Conservation (phyloP, 371 early-diverging fungal species). For the Circinella minor region DNA sequence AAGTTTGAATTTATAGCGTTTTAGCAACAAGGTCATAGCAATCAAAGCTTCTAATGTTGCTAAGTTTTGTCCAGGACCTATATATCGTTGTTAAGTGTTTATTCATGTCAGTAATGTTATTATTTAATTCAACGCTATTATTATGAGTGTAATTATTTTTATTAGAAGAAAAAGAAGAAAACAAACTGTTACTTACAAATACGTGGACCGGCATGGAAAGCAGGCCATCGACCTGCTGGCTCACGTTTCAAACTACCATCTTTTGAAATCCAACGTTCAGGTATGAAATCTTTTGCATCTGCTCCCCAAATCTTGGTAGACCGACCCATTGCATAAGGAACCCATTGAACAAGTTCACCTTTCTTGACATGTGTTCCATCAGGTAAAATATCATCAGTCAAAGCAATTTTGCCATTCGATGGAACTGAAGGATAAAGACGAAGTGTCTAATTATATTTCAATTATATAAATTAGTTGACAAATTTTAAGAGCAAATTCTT, state of each 20-base stretch:
- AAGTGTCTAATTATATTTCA: slow-evolving; percentile 31
- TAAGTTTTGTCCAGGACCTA: slow-evolving; percentile 54
- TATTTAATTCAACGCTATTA: too few species aligned
- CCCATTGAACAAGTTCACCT: slow-evolving; percentile 55
- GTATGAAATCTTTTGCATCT: slow-evolving; percentile 60
- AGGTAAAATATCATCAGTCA: slow-evolving; percentile 71
- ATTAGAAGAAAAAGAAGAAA: background rate
- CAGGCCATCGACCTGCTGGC: slow-evolving; percentile 39
- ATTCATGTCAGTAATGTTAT: background rate
- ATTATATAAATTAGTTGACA: too few species aligned
- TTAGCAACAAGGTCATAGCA: slow-evolving; percentile 46
- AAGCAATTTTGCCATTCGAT: slow-evolving; percentile 61
- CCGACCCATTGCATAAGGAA: slow-evolving; percentile 58
- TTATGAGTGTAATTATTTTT: too few species aligned
- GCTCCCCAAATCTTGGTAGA: slow-evolving; percentile 60
- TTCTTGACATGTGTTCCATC: slow-evolving; percentile 66
- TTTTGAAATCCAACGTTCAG: slow-evolving; percentile 58
- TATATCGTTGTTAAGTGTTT: background rate
- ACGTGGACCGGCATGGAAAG: slow-evolving; percentile 61
- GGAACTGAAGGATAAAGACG: slow-evolving; percentile 79
- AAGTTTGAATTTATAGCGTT: slow-evolving; percentile 48
- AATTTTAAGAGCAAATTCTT: too few species aligned
- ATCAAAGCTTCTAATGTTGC: slow-evolving; percentile 59
- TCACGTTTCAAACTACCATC: slow-evolving; percentile 33
- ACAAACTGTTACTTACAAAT: slow-evolving; percentile 13